Evolutionary conservation across 257 asterid genomes (phyloP), one percentile per base, ranked within the genome.

Genomic region (Striga asiatica): DNA sequence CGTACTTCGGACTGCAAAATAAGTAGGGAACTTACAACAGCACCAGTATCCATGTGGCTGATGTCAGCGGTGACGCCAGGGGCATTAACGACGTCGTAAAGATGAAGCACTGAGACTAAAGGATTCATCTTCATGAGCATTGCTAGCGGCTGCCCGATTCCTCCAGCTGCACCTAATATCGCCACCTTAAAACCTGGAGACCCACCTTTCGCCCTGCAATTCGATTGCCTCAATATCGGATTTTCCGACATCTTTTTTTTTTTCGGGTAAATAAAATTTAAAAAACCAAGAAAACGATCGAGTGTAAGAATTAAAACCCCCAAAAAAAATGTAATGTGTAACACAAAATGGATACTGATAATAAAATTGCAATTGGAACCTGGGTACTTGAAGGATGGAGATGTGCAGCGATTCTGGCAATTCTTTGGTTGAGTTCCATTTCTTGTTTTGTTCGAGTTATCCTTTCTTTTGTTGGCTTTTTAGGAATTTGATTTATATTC

Each of bases 11-110:
- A n/a, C n/a, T n/a, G n/a, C n/a, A n/a, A n/a, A n/a, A n/a, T 41
- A 12, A 20, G 5, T 17, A 62, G 19, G 14, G 2, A 24, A 60
- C 88, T 59, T 64, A 83, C 94, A 68, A 86, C 95, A 46, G 98
- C 98, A 43, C 96, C 91, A 17, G 98, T 86, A 58, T 89, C 98
- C 95, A 89, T 89, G 75, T 89, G 98, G 65, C 98, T 81, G 41
- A 89, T 66, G 65, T 89, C 98, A 69, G 96, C 98, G 43, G 96
- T 86, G 50, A 89, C 98, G 23, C 98, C 98, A 22, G 96, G 98
- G 55, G 95, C 28, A 48, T 89, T 89, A 29, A 89, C 98, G 45
- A 89, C 98, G 64, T 89, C 98, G 54, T 89, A 89, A 11, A 89
- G 98, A 67, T 89, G 98, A 34, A 89, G 85, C 53, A 83, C 88